phyloP scores from a whole-genome alignment of 495 filamentous ascomycete species.

The Penicillium daleae region DNA sequence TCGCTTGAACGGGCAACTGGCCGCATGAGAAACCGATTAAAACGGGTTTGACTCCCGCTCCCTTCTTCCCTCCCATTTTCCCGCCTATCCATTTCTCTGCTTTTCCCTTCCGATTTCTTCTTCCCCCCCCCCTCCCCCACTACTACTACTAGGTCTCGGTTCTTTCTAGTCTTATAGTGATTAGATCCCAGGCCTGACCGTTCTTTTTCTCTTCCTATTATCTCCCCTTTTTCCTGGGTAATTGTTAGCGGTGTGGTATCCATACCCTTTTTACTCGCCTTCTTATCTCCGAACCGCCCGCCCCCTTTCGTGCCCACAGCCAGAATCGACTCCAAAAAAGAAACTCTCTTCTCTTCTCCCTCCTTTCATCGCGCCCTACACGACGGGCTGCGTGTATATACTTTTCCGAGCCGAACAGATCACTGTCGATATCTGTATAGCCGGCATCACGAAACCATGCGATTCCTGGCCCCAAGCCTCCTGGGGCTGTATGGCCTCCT shows the following conservation, averaged over 20 bases:
- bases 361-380: conserved; percentile 1
- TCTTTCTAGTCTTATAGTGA: neutral
- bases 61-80: neutral
- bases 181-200: neutral
- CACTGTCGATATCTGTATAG: conserved; percentile 1
- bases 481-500: conserved; percentile 29
- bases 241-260: conserved; percentile 6
- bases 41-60: conserved; percentile 3
- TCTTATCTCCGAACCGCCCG: conserved; percentile 8
- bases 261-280: conserved; percentile 1
- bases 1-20: conserved; percentile 20
- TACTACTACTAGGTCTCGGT: neutral
- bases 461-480: conserved; percentile 15
- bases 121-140: too few species aligned
- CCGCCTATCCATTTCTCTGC: neutral
- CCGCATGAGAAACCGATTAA: conserved; percentile 17
- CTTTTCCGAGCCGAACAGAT: neutral
- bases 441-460: conserved; percentile 16
- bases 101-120: conserved; percentile 3
- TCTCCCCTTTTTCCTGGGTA: neutral
- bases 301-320: neutral
- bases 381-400: conserved; percentile 19
- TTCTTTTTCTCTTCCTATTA: too few species aligned
- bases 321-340: neutral
- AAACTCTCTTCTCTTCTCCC: neutral